Conservation (phyloP, 2,329 filamentous ascomycete genomes). For the Pseudogymnoascus destructans region DNA sequence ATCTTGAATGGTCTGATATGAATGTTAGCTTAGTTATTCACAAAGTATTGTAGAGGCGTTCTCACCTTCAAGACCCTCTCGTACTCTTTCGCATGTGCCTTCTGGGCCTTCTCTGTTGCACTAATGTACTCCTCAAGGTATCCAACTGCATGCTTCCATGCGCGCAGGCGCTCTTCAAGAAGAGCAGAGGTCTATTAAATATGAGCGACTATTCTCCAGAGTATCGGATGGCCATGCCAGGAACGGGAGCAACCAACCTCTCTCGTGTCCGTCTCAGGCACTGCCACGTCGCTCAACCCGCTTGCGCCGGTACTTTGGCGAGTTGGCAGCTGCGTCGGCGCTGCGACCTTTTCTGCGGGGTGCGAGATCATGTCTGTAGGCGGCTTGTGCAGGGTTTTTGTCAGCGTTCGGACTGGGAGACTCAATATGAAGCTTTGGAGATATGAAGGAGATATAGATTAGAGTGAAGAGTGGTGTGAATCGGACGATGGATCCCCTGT, state of each 20-base stretch:
- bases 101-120: constrained; percentile 76
- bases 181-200: constrained; percentile 58
- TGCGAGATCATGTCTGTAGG: neutral
- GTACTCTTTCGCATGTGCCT: constrained; percentile 80
- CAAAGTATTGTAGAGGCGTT: neutral
- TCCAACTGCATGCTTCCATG: constrained; percentile 89
- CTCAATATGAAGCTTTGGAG: constrained; percentile 2
- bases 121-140: constrained; percentile 85
- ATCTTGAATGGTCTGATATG: constrained; percentile 62
- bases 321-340: constrained; percentile 16
- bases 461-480: constrained; percentile 2
- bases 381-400: neutral
- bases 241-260: constrained; percentile 19
- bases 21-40: constrained; percentile 10
- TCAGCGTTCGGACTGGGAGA: constrained; percentile 8
- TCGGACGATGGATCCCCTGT: neutral
- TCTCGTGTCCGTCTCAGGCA: constrained; percentile 22
- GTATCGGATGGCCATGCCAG: neutral
- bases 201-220: neutral
- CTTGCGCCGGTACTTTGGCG: constrained; percentile 20
- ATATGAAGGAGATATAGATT: neutral
- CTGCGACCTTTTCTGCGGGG: neutral
- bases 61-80: constrained; percentile 79
- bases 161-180: constrained; percentile 74
- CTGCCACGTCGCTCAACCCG: constrained; percentile 19